Evolutionary conservation across 192 early-diverging fungal species (phyloP), one percentile per base, ranked within the genome.

Genomic region (Gryganskiella cystojenkinii): DNA sequence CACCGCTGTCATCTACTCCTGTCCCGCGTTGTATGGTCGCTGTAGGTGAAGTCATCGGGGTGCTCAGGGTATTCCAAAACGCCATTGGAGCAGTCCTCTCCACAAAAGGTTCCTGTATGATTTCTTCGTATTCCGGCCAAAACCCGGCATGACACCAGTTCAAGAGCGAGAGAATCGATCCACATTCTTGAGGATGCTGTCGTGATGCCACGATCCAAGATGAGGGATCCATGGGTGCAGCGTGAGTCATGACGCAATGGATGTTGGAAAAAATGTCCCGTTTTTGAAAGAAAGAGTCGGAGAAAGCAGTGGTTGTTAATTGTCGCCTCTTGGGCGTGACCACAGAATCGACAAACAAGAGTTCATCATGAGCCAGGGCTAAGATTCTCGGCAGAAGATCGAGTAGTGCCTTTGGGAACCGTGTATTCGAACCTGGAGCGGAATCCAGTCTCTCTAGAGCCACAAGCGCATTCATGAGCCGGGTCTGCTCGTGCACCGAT

Each of bases 141-240:
- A 74, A 74, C 4, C 71, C 71, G 20, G 71, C 71, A 15, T 67
- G 57, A 6, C 65, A 35, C 34, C 65, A 61, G 33, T 74, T 67
- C 11, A 66, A 25, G 20, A 74, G 2, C 4, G 57, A 20, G 17
- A 74, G 17, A 4, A 74, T n/a, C 1, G 6, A 51, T 14, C 58
- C 64, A 13, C 6, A 17, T 19, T 49, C 17, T 5, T 40, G 30
- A 10, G 61, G 15, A 14, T 40, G 37, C 13, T 40, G 37, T 9
- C 37, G 37, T 40, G 37, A 40, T 5, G 37, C 37, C 37, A 61
- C 60, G 19, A 74, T 43, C 10, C 65, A 8, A 8, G 71, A 74
- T 4, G 28, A 5, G 19, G 64, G 64, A 8, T 40, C 43, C 51
- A 74, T 3, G 33, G 37, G 13, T 5, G 44, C 17, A 0, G 25